phyloP scores from a whole-genome alignment of 805 yeast genomes.

The Wickerhamiella qilinensis region DNA sequence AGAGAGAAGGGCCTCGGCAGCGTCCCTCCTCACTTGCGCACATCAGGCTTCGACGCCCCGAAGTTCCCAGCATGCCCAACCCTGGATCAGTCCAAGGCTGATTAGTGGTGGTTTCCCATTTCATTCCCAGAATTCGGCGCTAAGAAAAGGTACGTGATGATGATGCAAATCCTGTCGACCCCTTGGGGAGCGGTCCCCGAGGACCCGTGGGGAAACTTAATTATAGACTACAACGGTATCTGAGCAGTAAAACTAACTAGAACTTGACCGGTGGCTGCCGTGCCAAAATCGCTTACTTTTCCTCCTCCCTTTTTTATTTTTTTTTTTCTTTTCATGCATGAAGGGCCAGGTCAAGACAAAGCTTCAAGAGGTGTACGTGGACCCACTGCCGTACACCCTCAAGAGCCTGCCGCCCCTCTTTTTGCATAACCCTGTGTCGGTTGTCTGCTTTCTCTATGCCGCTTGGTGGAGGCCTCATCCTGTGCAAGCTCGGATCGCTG shows the following conservation, averaged over 20 bases:
- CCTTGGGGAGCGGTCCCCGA: slow-evolving; percentile 19
- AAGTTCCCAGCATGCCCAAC: too few species aligned
- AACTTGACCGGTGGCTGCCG: neutral
- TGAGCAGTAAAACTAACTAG: slow-evolving; percentile 31
- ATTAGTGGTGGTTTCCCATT: too few species aligned
- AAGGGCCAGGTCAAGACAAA: slow-evolving; percentile 10
- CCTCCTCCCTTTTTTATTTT: too few species aligned
- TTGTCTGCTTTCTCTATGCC: slow-evolving; percentile 31
- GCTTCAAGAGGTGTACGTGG: slow-evolving; percentile 22
- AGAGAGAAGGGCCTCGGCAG: too few species aligned
- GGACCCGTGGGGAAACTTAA: slow-evolving; percentile 8
- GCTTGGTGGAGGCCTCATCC: slow-evolving; percentile 11
- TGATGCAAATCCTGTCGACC: slow-evolving; percentile 9
- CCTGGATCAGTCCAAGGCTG: too few species aligned
- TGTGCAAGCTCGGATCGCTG: slow-evolving; percentile 10
- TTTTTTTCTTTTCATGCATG: slow-evolving; percentile 2
- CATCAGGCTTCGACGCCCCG: too few species aligned
- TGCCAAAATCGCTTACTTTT: neutral
- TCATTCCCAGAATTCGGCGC: neutral
- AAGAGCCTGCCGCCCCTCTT: slow-evolving; percentile 33
- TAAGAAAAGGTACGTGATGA: slow-evolving; percentile 16
- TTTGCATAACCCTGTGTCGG: slow-evolving; percentile 55
- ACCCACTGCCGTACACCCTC: slow-evolving; percentile 45
- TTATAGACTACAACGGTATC: slow-evolving; percentile 95
- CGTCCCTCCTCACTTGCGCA: too few species aligned